phyloP scores from a whole-genome alignment of 352 stramenopile genomes.

The Phytophthora tentaculata region DNA sequence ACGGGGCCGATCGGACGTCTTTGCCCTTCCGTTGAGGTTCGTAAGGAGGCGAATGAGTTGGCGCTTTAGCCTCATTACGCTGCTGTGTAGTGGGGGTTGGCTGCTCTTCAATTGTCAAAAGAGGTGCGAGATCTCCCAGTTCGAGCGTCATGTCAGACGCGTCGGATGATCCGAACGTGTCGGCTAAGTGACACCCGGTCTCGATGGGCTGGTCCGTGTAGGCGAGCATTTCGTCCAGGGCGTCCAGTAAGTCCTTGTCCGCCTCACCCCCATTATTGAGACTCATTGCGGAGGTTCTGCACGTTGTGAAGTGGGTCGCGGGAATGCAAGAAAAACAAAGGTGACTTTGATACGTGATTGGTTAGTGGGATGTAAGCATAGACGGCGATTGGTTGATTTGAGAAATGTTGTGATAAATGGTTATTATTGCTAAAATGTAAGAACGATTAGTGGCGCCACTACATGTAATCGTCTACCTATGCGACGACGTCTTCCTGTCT shows the following conservation, averaged over 20 bases:
- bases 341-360: neutral
- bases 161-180: conserved; percentile 19
- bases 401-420: neutral
- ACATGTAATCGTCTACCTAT: neutral
- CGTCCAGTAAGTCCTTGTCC: conserved; percentile 29
- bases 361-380: neutral
- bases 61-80: neutral
- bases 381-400: neutral
- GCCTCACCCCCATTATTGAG: conserved; percentile 16
- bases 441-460: neutral
- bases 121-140: conserved; percentile 9
- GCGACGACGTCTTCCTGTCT: neutral
- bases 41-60: neutral
- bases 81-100: neutral
- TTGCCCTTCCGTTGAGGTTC: conserved; percentile 15
- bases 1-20: conserved; percentile 15
- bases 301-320: neutral
- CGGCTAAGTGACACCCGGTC: conserved; percentile 23
- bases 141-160: neutral
- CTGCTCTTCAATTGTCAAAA: neutral
- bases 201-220: conserved; percentile 14
- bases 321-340: neutral
- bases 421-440: too few species aligned
- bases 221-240: conserved; percentile 33
- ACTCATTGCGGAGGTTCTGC: neutral